Percentiles rank a stretch among this genome's conserved stretches.
Evolutionary conservation across 1,284 basidiomycete species (phyloP).

Genomic region (Ustilago hordei): DNA sequence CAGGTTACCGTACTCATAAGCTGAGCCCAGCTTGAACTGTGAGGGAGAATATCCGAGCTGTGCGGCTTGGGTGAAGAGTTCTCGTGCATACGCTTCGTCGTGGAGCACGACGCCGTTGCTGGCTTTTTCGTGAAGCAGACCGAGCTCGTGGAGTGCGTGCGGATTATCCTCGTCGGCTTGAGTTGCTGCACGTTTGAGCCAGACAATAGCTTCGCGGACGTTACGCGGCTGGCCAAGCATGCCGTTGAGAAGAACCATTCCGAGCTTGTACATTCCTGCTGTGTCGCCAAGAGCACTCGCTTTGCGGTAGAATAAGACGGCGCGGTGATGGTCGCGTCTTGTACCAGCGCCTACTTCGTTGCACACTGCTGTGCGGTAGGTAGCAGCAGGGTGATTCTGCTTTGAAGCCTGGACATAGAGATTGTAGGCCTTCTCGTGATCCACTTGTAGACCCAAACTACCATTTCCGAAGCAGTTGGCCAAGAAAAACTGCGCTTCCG

Average conservation of each 20-base stretch:
- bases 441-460: conserved; percentile 90
- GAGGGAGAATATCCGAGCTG: conserved; percentile 93
- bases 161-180: conserved; percentile 99
- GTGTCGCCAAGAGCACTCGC: conserved; percentile 95
- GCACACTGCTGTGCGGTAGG: conserved; percentile 97
- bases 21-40: conserved; percentile 94
- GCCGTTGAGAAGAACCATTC: conserved; percentile 91
- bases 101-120: conserved; percentile 70
- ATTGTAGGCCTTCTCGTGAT: conserved; percentile 97
- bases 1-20: conserved; percentile 91
- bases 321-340: conserved; percentile 84
- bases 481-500: conserved; percentile 99
- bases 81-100: conserved; percentile 84
- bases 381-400: conserved; percentile 93
- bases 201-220: conserved; percentile 89
- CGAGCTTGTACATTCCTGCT: conserved; percentile 98
- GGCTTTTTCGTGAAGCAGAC: conserved; percentile 81
- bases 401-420: conserved; percentile 98
- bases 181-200: conserved; percentile 92
- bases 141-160: conserved; percentile 97
- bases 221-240: conserved; percentile 85
- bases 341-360: conserved; percentile 99
- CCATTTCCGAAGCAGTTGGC: conserved; percentile 98
- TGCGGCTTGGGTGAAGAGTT: conserved; percentile 89
- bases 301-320: conserved; percentile 95